A percentile compares a stretch with the other conserved stretches of the same genome.
phyloP scores from a whole-genome alignment of 129 eudicot species.

The Rutidosis leptorrhynchoides region DNA sequence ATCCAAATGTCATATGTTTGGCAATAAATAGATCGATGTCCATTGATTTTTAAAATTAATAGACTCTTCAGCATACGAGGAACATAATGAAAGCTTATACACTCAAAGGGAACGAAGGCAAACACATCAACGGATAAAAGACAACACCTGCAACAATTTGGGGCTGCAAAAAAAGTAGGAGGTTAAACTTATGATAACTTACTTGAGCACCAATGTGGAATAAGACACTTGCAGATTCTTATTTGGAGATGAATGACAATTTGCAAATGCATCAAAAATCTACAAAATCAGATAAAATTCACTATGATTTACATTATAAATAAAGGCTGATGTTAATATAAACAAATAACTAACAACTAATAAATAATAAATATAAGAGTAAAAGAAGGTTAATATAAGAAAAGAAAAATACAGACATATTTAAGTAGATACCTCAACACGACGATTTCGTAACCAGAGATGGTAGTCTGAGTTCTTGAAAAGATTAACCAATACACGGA shows the following conservation, averaged over 20 bases:
- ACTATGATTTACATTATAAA: not conserved
- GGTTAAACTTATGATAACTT: conserved; percentile 33
- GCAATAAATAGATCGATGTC: too few species aligned
- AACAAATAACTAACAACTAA: not conserved
- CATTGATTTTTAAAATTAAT: too few species aligned
- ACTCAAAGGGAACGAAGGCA: not conserved
- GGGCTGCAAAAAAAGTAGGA: not conserved
- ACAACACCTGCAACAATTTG: not conserved
- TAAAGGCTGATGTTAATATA: conserved; percentile 10
- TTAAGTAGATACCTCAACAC: conserved; percentile 65
- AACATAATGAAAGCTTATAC: not conserved
- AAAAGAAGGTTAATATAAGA: not conserved
- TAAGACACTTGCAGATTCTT: conserved; percentile 87
- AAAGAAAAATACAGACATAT: not conserved
- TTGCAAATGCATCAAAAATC: conserved; percentile 88
- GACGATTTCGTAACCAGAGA: conserved; percentile 73
- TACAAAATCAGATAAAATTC: conserved; percentile 40
- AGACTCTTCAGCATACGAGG: too few species aligned
- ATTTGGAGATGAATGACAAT: conserved; percentile 67
- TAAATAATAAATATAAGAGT: not conserved
- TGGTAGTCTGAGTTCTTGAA: conserved; percentile 60
- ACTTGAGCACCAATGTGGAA: conserved; percentile 90
- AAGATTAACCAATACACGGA: conserved; percentile 82
- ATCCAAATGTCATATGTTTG: not conserved
- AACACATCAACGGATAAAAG: not conserved